phyloP scores from a whole-genome alignment of 2,329 filamentous ascomycete genomes.

The Samsoniella hepiali region DNA sequence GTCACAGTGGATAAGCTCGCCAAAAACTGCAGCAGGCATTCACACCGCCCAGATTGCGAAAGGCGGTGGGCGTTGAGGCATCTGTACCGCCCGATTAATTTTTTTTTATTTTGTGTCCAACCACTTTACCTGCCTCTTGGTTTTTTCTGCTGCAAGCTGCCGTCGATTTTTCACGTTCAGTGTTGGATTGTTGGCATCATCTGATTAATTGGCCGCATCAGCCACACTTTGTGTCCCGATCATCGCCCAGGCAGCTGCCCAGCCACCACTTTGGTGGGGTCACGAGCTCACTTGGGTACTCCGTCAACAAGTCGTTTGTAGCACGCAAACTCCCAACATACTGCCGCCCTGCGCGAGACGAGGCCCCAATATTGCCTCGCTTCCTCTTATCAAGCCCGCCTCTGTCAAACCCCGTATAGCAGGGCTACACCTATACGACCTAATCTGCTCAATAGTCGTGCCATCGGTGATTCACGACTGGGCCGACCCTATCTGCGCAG shows the following conservation, averaged over 20 bases:
- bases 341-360: background rate
- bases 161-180: background rate
- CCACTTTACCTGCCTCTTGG: background rate
- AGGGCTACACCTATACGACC: background rate
- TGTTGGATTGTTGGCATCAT: background rate
- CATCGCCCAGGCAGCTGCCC: slow-evolving; percentile 7
- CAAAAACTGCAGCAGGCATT: background rate
- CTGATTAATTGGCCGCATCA: slow-evolving; percentile 2
- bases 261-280: slow-evolving; percentile 13
- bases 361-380: background rate
- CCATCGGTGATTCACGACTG: background rate
- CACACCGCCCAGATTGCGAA: slow-evolving; percentile 7
- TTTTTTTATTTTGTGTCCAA: background rate
- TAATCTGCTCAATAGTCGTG: background rate
- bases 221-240: background rate
- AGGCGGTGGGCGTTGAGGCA: background rate
- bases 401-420: background rate
- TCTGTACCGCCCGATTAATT: background rate
- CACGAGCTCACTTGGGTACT: slow-evolving; percentile 3
- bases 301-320: slow-evolving; percentile 4
- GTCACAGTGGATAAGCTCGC: background rate
- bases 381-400: background rate
- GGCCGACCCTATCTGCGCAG: background rate
- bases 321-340: slow-evolving; percentile 7
- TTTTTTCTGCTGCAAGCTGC: background rate